Percentiles rank a stretch among this genome's conserved stretches.
phyloP scores from a whole-genome alignment of 2,329 filamentous ascomycete genomes.

The Sporothrix phasma region DNA sequence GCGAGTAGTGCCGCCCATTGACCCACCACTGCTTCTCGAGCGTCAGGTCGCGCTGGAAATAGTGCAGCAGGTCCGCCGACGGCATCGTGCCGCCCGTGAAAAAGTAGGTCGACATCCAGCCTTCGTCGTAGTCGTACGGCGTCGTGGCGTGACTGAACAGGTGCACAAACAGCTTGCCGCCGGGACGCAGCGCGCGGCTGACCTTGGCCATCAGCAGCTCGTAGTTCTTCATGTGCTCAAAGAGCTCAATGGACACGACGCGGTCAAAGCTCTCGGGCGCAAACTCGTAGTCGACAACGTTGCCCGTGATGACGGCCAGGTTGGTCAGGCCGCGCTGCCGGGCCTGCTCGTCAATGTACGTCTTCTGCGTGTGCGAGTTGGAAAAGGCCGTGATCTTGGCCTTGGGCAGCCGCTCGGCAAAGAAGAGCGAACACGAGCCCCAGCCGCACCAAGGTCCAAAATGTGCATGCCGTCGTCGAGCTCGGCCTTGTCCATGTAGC shows the following conservation, averaged over 20 bases:
- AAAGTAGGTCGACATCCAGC: slow-evolving; percentile 67
- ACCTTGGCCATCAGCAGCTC: slow-evolving; percentile 56
- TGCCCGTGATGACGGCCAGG: slow-evolving; percentile 53
- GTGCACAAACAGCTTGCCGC: slow-evolving; percentile 60
- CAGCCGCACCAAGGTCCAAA: slow-evolving; percentile 58
- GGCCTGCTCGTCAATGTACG: slow-evolving; percentile 53
- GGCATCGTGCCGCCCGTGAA: slow-evolving; percentile 67
- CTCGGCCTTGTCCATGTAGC: slow-evolving; percentile 51
- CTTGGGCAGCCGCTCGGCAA: slow-evolving; percentile 54
- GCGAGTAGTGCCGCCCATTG: slow-evolving; percentile 56
- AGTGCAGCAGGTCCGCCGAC: slow-evolving; percentile 54
- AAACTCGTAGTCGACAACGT: slow-evolving; percentile 58
- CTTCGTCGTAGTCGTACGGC: slow-evolving; percentile 60
- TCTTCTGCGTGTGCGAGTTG: slow-evolving; percentile 59
- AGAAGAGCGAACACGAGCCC: slow-evolving; percentile 56
- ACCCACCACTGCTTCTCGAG: slow-evolving; percentile 61
- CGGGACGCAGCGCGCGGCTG: slow-evolving; percentile 45
- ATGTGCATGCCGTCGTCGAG: slow-evolving; percentile 51
- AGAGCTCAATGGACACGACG: slow-evolving; percentile 58
- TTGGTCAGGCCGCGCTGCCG: slow-evolving; percentile 47
- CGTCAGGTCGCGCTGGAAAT: slow-evolving; percentile 53
- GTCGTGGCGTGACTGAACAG: slow-evolving; percentile 55
- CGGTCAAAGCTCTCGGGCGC: slow-evolving; percentile 48
- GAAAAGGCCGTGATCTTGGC: slow-evolving; percentile 56
- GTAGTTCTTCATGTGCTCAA: slow-evolving; percentile 73